Base-by-base conservation (phyloP, 108 stramenopile species). In the Cyclotella atomus region DNA sequence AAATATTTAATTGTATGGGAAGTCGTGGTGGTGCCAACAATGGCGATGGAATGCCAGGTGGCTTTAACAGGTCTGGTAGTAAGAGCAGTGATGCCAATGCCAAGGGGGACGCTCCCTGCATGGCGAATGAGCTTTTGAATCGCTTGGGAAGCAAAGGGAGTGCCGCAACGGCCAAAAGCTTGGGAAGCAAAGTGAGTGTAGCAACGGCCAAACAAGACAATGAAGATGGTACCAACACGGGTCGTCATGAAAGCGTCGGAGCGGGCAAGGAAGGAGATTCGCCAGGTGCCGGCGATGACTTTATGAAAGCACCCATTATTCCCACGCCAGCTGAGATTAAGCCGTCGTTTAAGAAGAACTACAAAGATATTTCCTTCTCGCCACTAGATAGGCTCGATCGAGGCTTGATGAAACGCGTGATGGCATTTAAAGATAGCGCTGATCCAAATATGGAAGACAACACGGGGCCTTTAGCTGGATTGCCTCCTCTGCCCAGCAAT, bases 351-450 rank as follows among this genome's bases (percentile, higher is more conserved):
- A 61, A 61, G 20, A 16, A 20, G 3, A 10, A 33, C 8, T 61
- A 61, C 36, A 35, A 61, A 20, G 59, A 61, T 34, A 61, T 38
- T 38, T 61, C 59, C 20, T 38, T 38, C 36, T 61, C 59, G 20
- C 36, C 59, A 16, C 20, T 61, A 25, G 36, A 61, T 27, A 34
- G 20, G 20, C 16, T 61, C 23, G 59, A 61, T 38, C 32, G 35
- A 38, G 15, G n/a, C 38, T 36, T 61, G 35, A 38, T 61, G 59
- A 35, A 61, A 17, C 59, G 59, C 16, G n/a, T 61, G 9, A 35
- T 61, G 59, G 59, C 59, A 8, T 16, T 20, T 61, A 33, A 61
- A 2, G 36, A 61, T 61, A 5, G 5, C 55, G 16, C 23, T 38
- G 59, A 61, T 35, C 55, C 9, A 24, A 56, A 2, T 28, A 16